phyloP scores from a whole-genome alignment of 2,329 filamentous ascomycete species.

The Trichophyton rubrum region DNA sequence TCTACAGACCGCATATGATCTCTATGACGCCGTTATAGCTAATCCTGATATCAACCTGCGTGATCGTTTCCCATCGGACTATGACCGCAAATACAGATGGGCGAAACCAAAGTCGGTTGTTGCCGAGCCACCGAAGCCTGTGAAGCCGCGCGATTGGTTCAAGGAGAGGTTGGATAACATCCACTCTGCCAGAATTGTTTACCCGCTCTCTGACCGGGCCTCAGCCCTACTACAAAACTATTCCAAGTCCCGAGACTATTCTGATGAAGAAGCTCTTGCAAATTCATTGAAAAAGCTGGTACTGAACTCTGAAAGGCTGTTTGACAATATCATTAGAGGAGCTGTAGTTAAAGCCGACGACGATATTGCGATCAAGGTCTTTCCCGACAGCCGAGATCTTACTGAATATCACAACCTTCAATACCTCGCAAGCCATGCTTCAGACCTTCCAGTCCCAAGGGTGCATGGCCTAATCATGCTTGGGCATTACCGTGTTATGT shows the following conservation, averaged over 20 bases:
- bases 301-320: constrained; percentile 17
- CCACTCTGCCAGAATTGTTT: constrained; percentile 16
- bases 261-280: constrained; percentile 9
- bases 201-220: constrained; percentile 17
- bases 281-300: constrained; percentile 15
- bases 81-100: constrained; percentile 15
- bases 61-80: constrained; percentile 15
- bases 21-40: constrained; percentile 8
- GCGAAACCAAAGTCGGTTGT: constrained; percentile 10
- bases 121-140: background rate
- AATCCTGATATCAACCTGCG: constrained; percentile 17
- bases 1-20: constrained; percentile 10
- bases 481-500: constrained; percentile 17
- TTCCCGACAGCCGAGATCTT: constrained; percentile 14
- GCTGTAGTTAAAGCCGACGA: constrained; percentile 18
- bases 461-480: constrained; percentile 19
- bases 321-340: constrained; percentile 15
- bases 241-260: background rate
- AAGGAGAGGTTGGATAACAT: constrained; percentile 14
- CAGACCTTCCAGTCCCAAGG: constrained; percentile 20
- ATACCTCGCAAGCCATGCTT: constrained; percentile 17
- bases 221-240: constrained; percentile 12
- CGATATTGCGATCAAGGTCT: constrained; percentile 15
- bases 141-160: constrained; percentile 13
- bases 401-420: constrained; percentile 20